Base-by-base conservation (phyloP, 2,329 filamentous ascomycete genomes). In the Zymoseptoria passerinii region DNA sequence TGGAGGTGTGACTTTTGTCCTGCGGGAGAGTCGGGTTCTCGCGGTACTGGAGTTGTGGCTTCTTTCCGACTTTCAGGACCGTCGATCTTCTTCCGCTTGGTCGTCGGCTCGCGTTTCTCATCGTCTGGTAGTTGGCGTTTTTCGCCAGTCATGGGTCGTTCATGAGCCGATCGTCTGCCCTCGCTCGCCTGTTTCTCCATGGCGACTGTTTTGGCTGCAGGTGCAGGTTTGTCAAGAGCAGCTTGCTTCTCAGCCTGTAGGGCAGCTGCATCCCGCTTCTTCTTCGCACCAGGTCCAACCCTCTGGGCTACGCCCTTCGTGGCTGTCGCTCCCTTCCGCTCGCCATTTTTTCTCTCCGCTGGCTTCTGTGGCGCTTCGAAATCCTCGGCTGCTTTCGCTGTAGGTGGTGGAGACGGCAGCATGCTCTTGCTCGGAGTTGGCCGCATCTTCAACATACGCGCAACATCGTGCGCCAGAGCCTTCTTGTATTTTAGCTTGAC, bases 231-330 rank as follows among this genome's bases (percentile, higher is more conserved):
- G 28, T 53, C 51, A 6, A 19, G 13, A 19, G 28, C 51, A 53
- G 20, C 18, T 19, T 13, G 28, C 18, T 29, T 58, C 52, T 49
- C 56, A 10, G 28, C 52, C 28, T 20, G 20, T 5, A 44, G 35
- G 16, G 35, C 35, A 44, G 35, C 35, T 44, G 35, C 35, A 16
- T 19, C 27, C 28, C 51, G 60, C 58, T 61, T 61, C 29, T 65
- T 56, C 55, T 64, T 64, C 55, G 59, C 61, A 28, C 49, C 55
- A 10, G 66, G 65, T 8, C 63, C 64, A 35, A 70, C 56, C 50
- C 67, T 70, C 54, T 70, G 67, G 9, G 68, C 68, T n/a, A 70
- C 68, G 9, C 68, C 68, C 54, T 69, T 69, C 0, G 60, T 61
- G 28, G 48, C 51, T 53, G 57, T 35, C 18, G 59, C 57, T 19